These are phyloP conservation scores for Dothistroma pini DNA, from an alignment of 2,329 filamentous ascomycete genomes.

Conservation along the genomic window DNA sequence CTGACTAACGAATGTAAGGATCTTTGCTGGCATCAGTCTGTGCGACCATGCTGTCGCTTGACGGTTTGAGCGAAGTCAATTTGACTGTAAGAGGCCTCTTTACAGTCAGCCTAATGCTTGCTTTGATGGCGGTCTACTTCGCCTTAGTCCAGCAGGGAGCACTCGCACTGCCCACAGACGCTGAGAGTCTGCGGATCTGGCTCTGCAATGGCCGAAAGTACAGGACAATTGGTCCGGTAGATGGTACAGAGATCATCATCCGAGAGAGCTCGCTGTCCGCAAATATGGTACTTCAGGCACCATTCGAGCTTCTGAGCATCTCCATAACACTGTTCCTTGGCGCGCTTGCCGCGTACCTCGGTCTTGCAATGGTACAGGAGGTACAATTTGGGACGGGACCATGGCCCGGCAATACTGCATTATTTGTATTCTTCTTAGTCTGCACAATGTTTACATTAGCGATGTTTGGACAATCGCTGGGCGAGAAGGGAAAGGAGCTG, in stretches of 20 bases:
- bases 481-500: constrained; percentile 14
- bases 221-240: too few species aligned
- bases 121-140: constrained; percentile 18
- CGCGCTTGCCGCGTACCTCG: constrained; percentile 11
- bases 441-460: constrained; percentile 13
- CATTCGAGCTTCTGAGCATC: constrained; percentile 15
- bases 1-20: constrained; percentile 47
- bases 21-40: constrained; percentile 13
- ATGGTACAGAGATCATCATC: background rate
- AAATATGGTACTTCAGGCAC: constrained; percentile 12
- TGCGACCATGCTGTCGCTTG: constrained; percentile 13
- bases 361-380: constrained; percentile 11
- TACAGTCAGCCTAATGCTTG: constrained; percentile 16
- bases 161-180: constrained; percentile 6
- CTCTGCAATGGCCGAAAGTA: constrained; percentile 10
- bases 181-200: constrained; percentile 11
- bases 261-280: constrained; percentile 12
- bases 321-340: constrained; percentile 13
- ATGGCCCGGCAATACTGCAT: constrained; percentile 12
- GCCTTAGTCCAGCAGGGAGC: constrained; percentile 13
- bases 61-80: constrained; percentile 14
- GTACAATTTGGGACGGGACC: constrained; percentile 10
- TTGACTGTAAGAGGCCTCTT: constrained; percentile 15
- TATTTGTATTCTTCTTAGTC: constrained; percentile 11
- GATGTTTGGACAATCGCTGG: constrained; percentile 12